Base-by-base conservation (phyloP, 108 stramenopile genomes). In the Nitzschia sp. region DNA sequence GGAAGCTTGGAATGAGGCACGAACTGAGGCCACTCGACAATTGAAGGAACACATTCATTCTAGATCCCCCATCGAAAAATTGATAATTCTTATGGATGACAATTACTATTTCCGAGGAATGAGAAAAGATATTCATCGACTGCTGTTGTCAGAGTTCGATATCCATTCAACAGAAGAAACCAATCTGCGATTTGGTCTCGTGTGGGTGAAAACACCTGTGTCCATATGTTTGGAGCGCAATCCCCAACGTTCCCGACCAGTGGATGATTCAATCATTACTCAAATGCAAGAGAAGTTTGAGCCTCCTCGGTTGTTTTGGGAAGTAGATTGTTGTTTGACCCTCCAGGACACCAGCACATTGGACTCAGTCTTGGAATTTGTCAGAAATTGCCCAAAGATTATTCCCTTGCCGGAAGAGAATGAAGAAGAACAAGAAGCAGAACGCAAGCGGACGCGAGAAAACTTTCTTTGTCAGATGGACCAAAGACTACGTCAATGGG, bases 101-200 rank as follows among this genome's bases (percentile, higher is more conserved):
- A 92, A 92, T 59, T 92, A 83, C 64, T 84, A 92, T 57, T 67
- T 92, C 15, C 77, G 77, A 7, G 84, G 86, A 25, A 92, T 92
- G 91, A 73, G 91, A 76, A 82, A 86, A 75, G 76, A 89, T 61
- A 70, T 87, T 19, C 86, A 87, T 63, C 71, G 67, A 14, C 5
- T 59, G 53, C 56, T 76, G 68, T 72, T 77, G 56, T 17, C 37
- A 51, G 10, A 24, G 8, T 42, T 51, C 14, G 48, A 17, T 41
- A 73, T 15, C 44, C 53, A 39, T 48, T 17, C 46, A 2, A 15
- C 14, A 6, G n/a, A 48, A 48, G 3, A 15, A 10, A 12, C 43
- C 6, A 6, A 17, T 48, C 75, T 90, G 55, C 62, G 77, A 20
- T 87, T 89, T 62, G 72, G 77, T 48, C 67, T 83, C 50, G 9